Conservation (phyloP, 257 asterid species). For the Anisodus tanguticus region DNA sequence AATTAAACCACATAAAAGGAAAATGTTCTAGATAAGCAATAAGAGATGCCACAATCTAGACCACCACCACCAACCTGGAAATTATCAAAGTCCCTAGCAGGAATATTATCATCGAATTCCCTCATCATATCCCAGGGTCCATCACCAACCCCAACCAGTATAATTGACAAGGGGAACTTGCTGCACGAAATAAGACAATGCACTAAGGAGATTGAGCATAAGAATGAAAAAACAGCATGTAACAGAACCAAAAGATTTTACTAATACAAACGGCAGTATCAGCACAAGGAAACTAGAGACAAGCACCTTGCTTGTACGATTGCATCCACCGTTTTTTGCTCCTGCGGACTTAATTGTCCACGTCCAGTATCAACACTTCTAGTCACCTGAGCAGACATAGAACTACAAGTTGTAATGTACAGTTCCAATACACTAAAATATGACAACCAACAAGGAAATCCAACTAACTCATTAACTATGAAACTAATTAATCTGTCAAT, state of each 20-base stretch:
- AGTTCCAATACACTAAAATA: background rate
- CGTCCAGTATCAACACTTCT: slow-evolving; percentile 85
- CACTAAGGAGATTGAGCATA: background rate
- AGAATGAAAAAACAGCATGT: slow-evolving; percentile 21
- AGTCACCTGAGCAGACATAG: slow-evolving; percentile 65
- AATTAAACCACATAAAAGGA: slow-evolving; percentile 7
- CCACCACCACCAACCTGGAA: slow-evolving; percentile 67
- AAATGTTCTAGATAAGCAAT: background rate
- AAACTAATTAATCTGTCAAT: slow-evolving; percentile 6
- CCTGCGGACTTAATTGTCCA: slow-evolving; percentile 92
- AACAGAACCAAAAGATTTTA: slow-evolving; percentile 21
- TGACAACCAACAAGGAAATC: slow-evolving; percentile 6
- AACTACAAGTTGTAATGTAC: background rate
- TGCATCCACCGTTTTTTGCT: slow-evolving; percentile 88
- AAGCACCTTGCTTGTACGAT: slow-evolving; percentile 86
- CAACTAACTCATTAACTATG: slow-evolving; percentile 4
- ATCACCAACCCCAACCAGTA: slow-evolving; percentile 98
- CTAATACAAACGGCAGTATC: background rate
- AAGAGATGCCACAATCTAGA: background rate
- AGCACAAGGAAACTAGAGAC: slow-evolving; percentile 24
- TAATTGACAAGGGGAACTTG: slow-evolving; percentile 86
- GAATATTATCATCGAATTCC: slow-evolving; percentile 96
- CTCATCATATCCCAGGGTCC: slow-evolving; percentile 99
- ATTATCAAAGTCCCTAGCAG: slow-evolving; percentile 91
- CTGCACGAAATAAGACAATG: slow-evolving; percentile 48